Evolutionary conservation across 129 eudicot genomes (phyloP).

Genomic region (Helianthus tuberosus): DNA sequence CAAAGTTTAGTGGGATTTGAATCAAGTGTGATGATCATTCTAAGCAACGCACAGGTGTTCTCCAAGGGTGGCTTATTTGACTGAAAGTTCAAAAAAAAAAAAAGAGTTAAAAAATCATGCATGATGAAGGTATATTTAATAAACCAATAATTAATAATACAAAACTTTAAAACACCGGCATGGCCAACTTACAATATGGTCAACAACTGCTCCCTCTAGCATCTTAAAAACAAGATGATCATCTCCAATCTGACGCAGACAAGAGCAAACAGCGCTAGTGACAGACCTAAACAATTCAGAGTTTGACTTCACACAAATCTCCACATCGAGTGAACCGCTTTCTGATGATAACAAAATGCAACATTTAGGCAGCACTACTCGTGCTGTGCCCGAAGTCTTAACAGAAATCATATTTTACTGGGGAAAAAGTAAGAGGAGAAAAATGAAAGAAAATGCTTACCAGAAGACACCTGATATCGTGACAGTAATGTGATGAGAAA

Average conservation of each 20-base stretch:
- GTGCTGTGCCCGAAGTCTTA: background rate
- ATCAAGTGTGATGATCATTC: slow-evolving; percentile 66
- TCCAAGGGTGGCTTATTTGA: slow-evolving; percentile 49
- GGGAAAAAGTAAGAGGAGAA: background rate
- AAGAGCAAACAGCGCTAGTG: slow-evolving; percentile 62
- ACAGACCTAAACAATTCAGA: slow-evolving; percentile 50
- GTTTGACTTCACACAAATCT: slow-evolving; percentile 40
- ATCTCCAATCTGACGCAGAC: slow-evolving; percentile 76
- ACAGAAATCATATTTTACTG: background rate
- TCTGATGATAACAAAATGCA: slow-evolving; percentile 46
- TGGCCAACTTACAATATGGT: slow-evolving; percentile 62
- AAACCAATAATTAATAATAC: background rate
- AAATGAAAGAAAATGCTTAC: slow-evolving; percentile 24
- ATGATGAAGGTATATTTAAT: no score
- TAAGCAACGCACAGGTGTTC: slow-evolving; percentile 75
- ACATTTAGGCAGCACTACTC: background rate
- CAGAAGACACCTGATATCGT: slow-evolving; percentile 56
- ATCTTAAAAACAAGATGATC: slow-evolving; percentile 61
- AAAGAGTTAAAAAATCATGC: background rate
- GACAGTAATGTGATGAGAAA: slow-evolving; percentile 76
- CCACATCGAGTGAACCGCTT: slow-evolving; percentile 20
- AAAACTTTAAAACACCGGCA: background rate
- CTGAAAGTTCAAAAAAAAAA: slow-evolving; percentile 31
- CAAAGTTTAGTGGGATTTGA: slow-evolving; percentile 63
- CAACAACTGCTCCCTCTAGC: slow-evolving; percentile 66